Base-by-base conservation (phyloP, 768 basidiomycete species). In the Cubamyces sp. region DNA sequence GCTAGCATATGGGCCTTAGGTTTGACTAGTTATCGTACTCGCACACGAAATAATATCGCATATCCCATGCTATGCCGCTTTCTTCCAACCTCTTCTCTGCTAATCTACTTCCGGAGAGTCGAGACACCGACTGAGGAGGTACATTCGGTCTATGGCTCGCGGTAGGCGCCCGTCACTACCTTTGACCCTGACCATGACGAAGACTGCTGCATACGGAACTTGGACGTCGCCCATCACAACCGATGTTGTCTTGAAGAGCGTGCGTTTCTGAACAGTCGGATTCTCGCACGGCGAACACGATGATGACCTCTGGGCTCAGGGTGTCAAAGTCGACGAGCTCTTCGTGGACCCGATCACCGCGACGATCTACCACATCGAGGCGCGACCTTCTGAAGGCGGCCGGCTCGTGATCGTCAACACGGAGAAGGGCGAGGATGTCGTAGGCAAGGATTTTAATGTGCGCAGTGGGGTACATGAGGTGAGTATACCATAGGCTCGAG, bases 151-250 rank as follows among this genome's bases (percentile, higher is more conserved):
- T 25, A 18, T 15, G 6, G 14, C 40, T 28, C 9, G 12, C 4
- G 3, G 42, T 57, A 55, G 39, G 49, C 50, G 54, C 54, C 42
- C 53, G 34, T n/a, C 9, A 25, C 37, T 39, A 39, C 28, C 41
- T 59, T 19, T 30, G 43, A 48, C 19, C 28, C 23, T 18, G 42
- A 62, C 48, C 25, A 70, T 68, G 66, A 30, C 58, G 42, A 57
- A 54, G 43, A 67, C 64, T 0, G 84, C 85, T 7, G 83, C 86
- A 0, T 90, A 79, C 68, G 88, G 87, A 25, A 82, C 81, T 21
- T 90, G 88, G 87, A 71, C 75, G 5, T 86, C 86, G 1, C 79
- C 83, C 5, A 80, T 89, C 57, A 79, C 81, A 1, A 75, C 83
- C 19, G 82, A 85, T 43, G 73, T 77, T 34, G 77, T 88, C 60